Percentiles rank a stretch among this genome's conserved stretches.
Evolutionary conservation across 768 basidiomycete genomes (phyloP).

Genomic region (Mycena galericulata): DNA sequence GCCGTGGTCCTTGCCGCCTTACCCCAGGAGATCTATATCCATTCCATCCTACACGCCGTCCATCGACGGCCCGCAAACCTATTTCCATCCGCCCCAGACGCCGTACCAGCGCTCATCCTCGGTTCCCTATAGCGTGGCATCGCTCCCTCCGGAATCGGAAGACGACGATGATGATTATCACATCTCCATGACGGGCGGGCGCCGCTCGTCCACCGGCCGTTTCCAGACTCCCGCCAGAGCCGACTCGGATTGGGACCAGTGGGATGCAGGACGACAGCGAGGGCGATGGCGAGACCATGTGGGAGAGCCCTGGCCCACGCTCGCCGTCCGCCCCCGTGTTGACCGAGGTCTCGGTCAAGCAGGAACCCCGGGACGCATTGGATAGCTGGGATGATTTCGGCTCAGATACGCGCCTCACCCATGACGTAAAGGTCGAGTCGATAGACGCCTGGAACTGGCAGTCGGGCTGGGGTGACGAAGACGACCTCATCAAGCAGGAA

Average conservation of each 20-base stretch:
- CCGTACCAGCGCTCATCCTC: conserved; percentile 69
- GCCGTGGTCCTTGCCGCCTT: conserved; percentile 65
- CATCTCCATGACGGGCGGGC: conserved; percentile 56
- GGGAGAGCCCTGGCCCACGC: conserved; percentile 73
- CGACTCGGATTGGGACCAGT: conserved; percentile 52
- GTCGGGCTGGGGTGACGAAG: conserved; percentile 47
- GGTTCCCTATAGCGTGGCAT: conserved; percentile 65
- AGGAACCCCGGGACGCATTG: conserved; percentile 71
- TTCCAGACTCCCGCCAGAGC: conserved; percentile 36
- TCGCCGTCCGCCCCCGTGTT: conserved; percentile 68
- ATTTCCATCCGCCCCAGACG: conserved; percentile 42
- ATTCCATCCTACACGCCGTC: conserved; percentile 68
- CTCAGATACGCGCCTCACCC: conserved; percentile 17
- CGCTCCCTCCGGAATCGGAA: conserved; percentile 80
- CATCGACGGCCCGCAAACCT: conserved; percentile 49
- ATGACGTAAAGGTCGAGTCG: conserved; percentile 56
- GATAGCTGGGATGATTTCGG: conserved; percentile 81
- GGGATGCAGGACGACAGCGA: conserved; percentile 61
- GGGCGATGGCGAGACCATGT: conserved; percentile 68
- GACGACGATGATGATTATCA: conserved; percentile 67
- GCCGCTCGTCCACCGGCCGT: conserved; percentile 47
- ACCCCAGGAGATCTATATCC: conserved; percentile 68
- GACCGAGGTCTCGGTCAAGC: conserved; percentile 61
- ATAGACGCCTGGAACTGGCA: conserved; percentile 62
- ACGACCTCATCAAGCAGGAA: conserved; percentile 58